Evolutionary conservation across 345 rosid species (phyloP).

Genomic region (Sisymbrium altissimum): DNA sequence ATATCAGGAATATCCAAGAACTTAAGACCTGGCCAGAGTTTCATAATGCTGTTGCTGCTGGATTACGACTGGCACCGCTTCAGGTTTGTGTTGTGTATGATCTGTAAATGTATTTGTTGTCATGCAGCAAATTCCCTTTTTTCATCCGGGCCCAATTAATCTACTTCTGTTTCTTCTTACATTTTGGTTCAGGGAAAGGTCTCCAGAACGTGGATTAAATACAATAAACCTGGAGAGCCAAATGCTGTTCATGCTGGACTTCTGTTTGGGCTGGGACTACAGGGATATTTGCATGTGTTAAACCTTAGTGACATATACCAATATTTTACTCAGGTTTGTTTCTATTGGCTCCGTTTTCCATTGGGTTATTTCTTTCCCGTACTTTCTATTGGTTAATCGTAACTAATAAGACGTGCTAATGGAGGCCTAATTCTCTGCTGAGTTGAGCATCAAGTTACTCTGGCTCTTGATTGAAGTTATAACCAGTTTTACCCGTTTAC

Average conservation of each 20-base stretch:
- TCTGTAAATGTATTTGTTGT: constrained; percentile 7
- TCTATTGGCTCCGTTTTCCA: constrained; percentile 1
- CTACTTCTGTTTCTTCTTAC: constrained; percentile 13
- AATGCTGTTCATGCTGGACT: constrained; percentile 90
- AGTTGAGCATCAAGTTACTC: constrained; percentile 11
- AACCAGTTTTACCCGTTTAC: background rate
- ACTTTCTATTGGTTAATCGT: constrained; percentile 1
- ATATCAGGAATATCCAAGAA: constrained; percentile 82
- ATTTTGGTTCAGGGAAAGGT: constrained; percentile 72
- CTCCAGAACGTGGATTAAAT: constrained; percentile 92
- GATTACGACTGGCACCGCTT: constrained; percentile 84
- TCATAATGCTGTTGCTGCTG: constrained; percentile 99
- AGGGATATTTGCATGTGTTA: constrained; percentile 83
- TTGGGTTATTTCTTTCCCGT: background rate
- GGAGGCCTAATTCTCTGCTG: constrained; percentile 15
- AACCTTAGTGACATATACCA: constrained; percentile 73
- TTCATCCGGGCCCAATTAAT: background rate
- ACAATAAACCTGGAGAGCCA: constrained; percentile 90
- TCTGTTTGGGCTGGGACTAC: constrained; percentile 89
- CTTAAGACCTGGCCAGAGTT: constrained; percentile 98
- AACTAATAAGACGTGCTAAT: background rate
- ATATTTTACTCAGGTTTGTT: constrained; percentile 74
- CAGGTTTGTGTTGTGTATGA: constrained; percentile 62
- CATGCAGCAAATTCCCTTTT: constrained; percentile 9
- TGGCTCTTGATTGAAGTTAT: background rate